Evolutionary conservation across 2,329 filamentous ascomycete species (phyloP), one percentile per base, ranked within the genome.

Genomic region (Huntiella moniliformis): DNA sequence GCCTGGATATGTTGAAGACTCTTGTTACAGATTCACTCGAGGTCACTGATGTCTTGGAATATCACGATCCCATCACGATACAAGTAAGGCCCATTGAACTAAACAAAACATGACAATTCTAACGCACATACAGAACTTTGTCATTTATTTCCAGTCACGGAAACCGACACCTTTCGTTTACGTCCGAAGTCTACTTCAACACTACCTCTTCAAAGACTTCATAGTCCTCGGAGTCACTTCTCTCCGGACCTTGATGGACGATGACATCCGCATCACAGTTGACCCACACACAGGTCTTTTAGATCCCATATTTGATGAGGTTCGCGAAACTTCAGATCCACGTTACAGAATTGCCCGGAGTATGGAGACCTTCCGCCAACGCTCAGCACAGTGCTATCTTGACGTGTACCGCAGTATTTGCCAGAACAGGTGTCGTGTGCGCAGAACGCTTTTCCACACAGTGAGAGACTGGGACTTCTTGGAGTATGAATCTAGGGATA

Each of bases 341-440:
- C 74, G 84, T 10, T 81, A 83, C 53, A 69, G 77, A 51, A 77
- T 88, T 51, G 74, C 82, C 0, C 67, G 74, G 44, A 68, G 77
- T 44, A 84, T 94, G 70, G 82, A 94, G 53, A 56, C 66, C 1
- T 79, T 80, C 54, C 68, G 76, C 10, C 65, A 72, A 50, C 63
- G 71, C 22, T 70, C 73, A 1, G 74, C 70, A 4, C 66, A 84
- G 59, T 77, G 80, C 0, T 95, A 86, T 56, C 65, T 94, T 13
- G 87, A 95, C 53, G 71, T 92, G 12, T 79, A 91, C 55, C 76
- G 86, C 41, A 80, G 82, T 5, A 68, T 91, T 13, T 93, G 86
- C 55, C 83, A 96, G 57, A 98, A 96, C 56, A 71, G 86, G 44
- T 92, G 85, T 57, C 79, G 91, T 2, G 76, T 93, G 37, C 76